Evolutionary conservation across 805 yeast genomes (phyloP).

Genomic region (Yarrowia alimentaria): DNA sequence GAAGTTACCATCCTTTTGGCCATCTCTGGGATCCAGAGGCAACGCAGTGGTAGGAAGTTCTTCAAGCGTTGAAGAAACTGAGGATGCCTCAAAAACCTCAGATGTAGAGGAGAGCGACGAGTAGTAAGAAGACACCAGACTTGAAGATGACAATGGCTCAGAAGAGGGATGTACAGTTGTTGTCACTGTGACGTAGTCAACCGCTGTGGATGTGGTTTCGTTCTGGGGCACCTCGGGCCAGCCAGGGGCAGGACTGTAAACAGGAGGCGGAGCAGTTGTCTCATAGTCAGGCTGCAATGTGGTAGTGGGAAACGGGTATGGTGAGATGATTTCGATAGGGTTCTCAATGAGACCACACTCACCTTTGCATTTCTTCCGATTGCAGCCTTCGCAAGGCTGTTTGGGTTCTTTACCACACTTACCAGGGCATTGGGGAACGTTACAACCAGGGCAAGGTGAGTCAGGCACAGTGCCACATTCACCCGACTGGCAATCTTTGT

Average conservation of each 20-base stretch:
- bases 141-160: not conserved
- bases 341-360: conserved; percentile 21
- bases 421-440: conserved; percentile 9
- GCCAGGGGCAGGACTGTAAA: conserved; percentile 18
- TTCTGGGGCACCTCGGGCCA: conserved; percentile 20
- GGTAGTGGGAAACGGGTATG: conserved; percentile 8
- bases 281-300: conserved; percentile 5
- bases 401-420: conserved; percentile 22
- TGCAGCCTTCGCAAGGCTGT: conserved; percentile 17
- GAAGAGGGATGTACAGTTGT: not conserved
- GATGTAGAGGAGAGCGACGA: not conserved
- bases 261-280: conserved; percentile 1
- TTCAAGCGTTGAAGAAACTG: not conserved
- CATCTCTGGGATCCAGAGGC: conserved; percentile 3
- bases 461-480: conserved; percentile 6
- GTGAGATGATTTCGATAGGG: conserved; percentile 20
- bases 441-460: conserved; percentile 12
- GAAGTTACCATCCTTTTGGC: not conserved
- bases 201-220: not conserved
- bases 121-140: not conserved
- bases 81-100: too few species aligned
- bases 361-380: conserved; percentile 22
- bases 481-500: conserved; percentile 12
- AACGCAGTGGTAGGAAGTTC: not conserved
- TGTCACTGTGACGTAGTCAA: conserved; percentile 20